These are phyloP conservation scores for Lophiotrema nucula DNA, from an alignment of 495 filamentous ascomycete species.

Conservation along the genomic window DNA sequence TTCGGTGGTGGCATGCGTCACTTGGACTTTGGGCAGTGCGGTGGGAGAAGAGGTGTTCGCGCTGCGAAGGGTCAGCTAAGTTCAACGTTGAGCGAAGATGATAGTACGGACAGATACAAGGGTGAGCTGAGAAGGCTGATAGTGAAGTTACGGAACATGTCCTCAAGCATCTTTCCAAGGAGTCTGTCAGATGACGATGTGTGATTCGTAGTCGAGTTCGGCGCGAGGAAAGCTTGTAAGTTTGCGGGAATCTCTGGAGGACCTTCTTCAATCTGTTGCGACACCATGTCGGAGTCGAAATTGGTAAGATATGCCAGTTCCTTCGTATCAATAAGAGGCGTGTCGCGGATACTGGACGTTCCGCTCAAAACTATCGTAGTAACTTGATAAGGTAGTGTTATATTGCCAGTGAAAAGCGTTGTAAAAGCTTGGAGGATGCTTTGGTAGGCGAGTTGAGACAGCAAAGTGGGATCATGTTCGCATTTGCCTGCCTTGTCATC, in stretches of 20 bases:
- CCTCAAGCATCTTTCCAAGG: background rate
- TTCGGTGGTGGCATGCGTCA: background rate
- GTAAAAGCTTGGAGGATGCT: too few species aligned
- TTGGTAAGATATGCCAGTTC: background rate
- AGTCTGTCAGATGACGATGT: background rate
- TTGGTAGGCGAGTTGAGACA: too few species aligned
- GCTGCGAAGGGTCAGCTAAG: background rate
- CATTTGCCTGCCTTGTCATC: too few species aligned
- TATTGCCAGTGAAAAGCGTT: too few species aligned
- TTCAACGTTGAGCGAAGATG: background rate
- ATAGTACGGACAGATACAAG: background rate
- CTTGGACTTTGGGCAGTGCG: background rate
- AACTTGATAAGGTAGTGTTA: too few species aligned
- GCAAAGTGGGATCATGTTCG: too few species aligned
- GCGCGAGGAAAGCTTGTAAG: too few species aligned
- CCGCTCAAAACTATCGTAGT: too few species aligned
- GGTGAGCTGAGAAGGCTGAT: constrained; percentile 1
- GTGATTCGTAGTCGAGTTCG: too few species aligned
- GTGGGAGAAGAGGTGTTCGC: background rate
- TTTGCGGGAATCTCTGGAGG: too few species aligned
- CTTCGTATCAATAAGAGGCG: background rate
- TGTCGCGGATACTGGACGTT: background rate
- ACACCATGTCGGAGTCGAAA: too few species aligned
- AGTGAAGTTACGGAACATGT: constrained; percentile 3
- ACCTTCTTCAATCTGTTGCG: too few species aligned